A percentile compares a stretch with the other conserved stretches of the same genome.
Conservation (phyloP, 768 basidiomycete genomes). For the Mycena latifolia region DNA sequence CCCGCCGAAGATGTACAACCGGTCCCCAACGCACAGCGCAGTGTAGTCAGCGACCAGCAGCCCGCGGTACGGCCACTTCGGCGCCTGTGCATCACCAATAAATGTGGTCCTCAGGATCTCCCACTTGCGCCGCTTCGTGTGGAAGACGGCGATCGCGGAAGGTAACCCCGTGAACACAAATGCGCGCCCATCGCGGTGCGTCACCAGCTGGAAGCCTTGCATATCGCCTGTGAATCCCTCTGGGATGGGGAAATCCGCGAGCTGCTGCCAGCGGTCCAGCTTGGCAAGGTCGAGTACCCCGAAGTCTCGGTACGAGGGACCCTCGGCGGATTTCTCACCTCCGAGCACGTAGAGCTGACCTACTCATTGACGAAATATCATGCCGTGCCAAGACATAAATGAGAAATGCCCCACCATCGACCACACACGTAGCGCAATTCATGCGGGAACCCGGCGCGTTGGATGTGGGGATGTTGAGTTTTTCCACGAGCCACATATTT, state of each 20-base stretch:
- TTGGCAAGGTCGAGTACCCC: conserved; percentile 43
- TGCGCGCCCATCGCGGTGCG: too few relatives aligned
- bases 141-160: conserved; percentile 53
- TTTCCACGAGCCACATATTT: conserved; percentile 53
- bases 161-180: conserved; percentile 49
- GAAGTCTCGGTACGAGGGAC: conserved; percentile 42
- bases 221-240: neutral
- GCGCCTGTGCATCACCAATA: conserved; percentile 29
- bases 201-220: conserved; percentile 27
- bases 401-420: too few relatives aligned
- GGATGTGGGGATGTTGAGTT: too few relatives aligned
- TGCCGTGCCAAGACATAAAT: too few relatives aligned
- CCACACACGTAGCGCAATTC: too few relatives aligned
- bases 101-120: conserved; percentile 42
- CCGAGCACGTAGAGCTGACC: conserved; percentile 46
- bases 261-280: conserved; percentile 40
- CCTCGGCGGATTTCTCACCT: conserved; percentile 39
- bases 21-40: conserved; percentile 43
- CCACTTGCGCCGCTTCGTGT: conserved; percentile 51
- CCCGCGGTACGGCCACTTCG: conserved; percentile 41
- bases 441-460: too few relatives aligned
- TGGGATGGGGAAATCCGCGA: conserved; percentile 42
- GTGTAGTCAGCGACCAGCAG: conserved; percentile 32
- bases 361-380: too few relatives aligned
- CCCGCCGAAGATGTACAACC: conserved; percentile 52